A percentile compares a stretch with the other conserved stretches of the same genome.
Conservation (phyloP, 192 early-diverging fungal genomes). For the Entophlyctis helioformis region DNA sequence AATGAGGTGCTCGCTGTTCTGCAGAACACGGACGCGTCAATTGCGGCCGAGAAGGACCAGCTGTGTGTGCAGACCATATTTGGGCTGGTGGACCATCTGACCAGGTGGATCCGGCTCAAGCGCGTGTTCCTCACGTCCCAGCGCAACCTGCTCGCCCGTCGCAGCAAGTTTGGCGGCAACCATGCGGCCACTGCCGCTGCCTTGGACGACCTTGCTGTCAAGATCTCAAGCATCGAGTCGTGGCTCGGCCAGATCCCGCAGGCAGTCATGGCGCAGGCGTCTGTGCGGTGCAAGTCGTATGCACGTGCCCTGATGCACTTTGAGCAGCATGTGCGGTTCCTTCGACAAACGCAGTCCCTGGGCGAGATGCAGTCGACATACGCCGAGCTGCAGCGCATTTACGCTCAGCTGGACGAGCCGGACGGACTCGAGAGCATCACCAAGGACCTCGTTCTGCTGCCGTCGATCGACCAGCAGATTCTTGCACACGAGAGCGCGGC, state of each 20-base stretch:
- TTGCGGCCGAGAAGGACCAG: too few relatives aligned
- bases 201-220: constrained; percentile 14
- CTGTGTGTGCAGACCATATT: constrained; percentile 26
- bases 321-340: constrained; percentile 47
- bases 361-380: constrained; percentile 29
- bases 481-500: constrained; percentile 50
- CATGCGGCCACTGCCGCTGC: neutral
- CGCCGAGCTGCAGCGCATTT: constrained; percentile 44
- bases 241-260: constrained; percentile 52
- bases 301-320: constrained; percentile 58
- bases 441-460: constrained; percentile 28
- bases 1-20: constrained; percentile 28
- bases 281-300: constrained; percentile 47
- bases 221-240: constrained; percentile 16
- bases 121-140: constrained; percentile 9
- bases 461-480: constrained; percentile 50
- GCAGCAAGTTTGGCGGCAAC: neutral
- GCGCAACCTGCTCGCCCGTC: constrained; percentile 9
- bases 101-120: constrained; percentile 25
- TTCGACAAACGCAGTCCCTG: constrained; percentile 1
- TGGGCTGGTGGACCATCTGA: constrained; percentile 43
- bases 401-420: constrained; percentile 53
- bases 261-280: constrained; percentile 44
- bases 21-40: too few relatives aligned
- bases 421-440: constrained; percentile 60